Base-by-base conservation (phyloP, 306 rosid genomes). In the Mucuna pruriens region DNA sequence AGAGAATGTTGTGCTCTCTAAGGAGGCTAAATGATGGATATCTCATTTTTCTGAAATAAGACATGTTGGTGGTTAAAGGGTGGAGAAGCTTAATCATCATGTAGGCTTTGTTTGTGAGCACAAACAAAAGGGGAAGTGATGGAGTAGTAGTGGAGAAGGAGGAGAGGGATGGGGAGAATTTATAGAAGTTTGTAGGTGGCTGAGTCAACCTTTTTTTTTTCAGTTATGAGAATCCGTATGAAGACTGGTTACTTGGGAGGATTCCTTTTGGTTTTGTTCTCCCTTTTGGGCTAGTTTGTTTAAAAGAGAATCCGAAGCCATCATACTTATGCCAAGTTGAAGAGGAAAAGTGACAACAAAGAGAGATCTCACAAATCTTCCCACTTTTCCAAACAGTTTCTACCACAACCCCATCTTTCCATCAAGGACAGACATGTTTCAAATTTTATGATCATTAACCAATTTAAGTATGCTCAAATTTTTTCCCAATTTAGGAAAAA, bases 291-390 rank as follows among this genome's bases (percentile, higher is more conserved):
- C 78, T 81, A 76, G 86, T 81, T 84, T 75, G 85, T 91, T 88
- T 86, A 76, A 60, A 55, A 75, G 83, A 75, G 89, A 79, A 80
- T 83, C 82, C 82, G 85, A 83, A 88, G 83, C 81, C 91, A 87
- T 82, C 88, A 86, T 86, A 81, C 42, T 89, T 75, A 75, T 67
- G 87, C 89, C 88, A 91, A 92, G 91, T 87, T 89, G 97, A 89
- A 80, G 72, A 62, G 85, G 72, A 36, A 67, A 94, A 90, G 91
- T 86, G 85, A 81, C 87, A 83, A 65, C 87, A 84, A 90, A 86
- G 86, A 76, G 92, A 91, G 97, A 95, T 92, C 87, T 87, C 75
- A 80, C 80, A 87, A 89, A 92, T 91, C 97, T 88, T 91, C 39
- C 86, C 80, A 91, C 97, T 89, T 90, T 95, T 91, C 69, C 81